Percentiles rank a stretch among this genome's conserved stretches.
Evolutionary conservation across 1,139 yeast species (phyloP).

Genomic region (Kodamaea sp.): DNA sequence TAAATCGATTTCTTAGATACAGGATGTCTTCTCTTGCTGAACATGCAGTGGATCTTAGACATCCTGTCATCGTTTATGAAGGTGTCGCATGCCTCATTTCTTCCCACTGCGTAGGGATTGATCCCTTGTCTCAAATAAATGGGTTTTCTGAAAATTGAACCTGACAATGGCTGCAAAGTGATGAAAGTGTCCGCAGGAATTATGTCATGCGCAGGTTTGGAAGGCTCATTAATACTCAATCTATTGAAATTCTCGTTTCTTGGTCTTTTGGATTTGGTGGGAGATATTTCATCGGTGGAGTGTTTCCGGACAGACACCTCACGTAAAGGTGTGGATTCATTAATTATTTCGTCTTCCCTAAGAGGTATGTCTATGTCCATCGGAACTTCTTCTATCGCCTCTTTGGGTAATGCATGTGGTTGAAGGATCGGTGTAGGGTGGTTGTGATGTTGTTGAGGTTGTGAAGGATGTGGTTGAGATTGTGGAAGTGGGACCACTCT

Average conservation of each 20-base stretch:
- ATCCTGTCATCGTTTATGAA: slow-evolving; percentile 70
- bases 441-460: slow-evolving; percentile 9
- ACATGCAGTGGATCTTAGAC: slow-evolving; percentile 80
- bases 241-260: slow-evolving; percentile 1
- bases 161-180: slow-evolving; percentile 30
- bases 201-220: background rate
- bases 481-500: slow-evolving; percentile 46
- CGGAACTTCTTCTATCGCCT: background rate
- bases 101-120: slow-evolving; percentile 64
- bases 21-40: slow-evolving; percentile 62
- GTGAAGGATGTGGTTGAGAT: slow-evolving; percentile 32
- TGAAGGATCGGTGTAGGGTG: slow-evolving; percentile 5
- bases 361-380: no score
- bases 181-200: slow-evolving; percentile 31
- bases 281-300: slow-evolving; percentile 4
- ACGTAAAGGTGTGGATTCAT: slow-evolving; percentile 7
- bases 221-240: background rate
- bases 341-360: slow-evolving; percentile 1
- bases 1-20: slow-evolving; percentile 50
- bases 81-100: slow-evolving; percentile 61
- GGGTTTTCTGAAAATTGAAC: slow-evolving; percentile 35
- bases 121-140: slow-evolving; percentile 64
- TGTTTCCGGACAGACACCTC: slow-evolving; percentile 1
- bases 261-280: slow-evolving; percentile 5
- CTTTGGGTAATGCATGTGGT: slow-evolving; percentile 1